A percentile compares a stretch with the other conserved stretches of the same genome.
Conservation (phyloP, 2,329 filamentous ascomycete genomes). For the Colletotrichum melonis region DNA sequence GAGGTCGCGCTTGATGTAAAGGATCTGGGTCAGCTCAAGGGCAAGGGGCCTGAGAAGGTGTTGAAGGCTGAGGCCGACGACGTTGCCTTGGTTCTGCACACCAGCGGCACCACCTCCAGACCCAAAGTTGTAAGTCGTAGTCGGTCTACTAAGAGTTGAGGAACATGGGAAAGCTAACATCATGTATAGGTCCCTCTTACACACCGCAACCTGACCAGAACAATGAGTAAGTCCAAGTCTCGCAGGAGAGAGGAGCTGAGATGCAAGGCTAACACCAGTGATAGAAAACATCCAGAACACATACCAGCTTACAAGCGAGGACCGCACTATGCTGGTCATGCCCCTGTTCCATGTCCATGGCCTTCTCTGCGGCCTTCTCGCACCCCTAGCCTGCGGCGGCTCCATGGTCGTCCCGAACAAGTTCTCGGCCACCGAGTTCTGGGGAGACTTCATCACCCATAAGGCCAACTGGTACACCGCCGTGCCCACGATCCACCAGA, state of each 20-base stretch:
- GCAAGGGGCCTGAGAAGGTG: slow-evolving; percentile 51
- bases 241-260: slow-evolving; percentile 10
- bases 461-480: slow-evolving; percentile 92
- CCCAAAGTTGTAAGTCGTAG: slow-evolving; percentile 77
- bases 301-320: slow-evolving; percentile 76
- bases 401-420: slow-evolving; percentile 82
- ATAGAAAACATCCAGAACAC: slow-evolving; percentile 81
- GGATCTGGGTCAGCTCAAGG: slow-evolving; percentile 74
- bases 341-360: slow-evolving; percentile 92
- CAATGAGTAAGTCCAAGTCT: slow-evolving; percentile 70
- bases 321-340: slow-evolving; percentile 90
- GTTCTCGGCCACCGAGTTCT: slow-evolving; percentile 88
- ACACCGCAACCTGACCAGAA: slow-evolving; percentile 82
- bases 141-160: not conserved
- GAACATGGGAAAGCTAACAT: slow-evolving; percentile 26
- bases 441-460: slow-evolving; percentile 79
- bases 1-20: slow-evolving; percentile 84
- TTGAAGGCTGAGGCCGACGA: slow-evolving; percentile 76
- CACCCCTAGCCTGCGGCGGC: slow-evolving; percentile 79
- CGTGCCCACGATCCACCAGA: slow-evolving; percentile 93
- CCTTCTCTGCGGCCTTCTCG: slow-evolving; percentile 84
- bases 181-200: slow-evolving; percentile 75
- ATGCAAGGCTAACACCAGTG: not conserved
- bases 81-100: slow-evolving; percentile 84
- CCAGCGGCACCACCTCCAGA: slow-evolving; percentile 83